Evolutionary conservation across 2,329 filamentous ascomycete genomes (phyloP).

Genomic region (Stemphylium vesicarium): DNA sequence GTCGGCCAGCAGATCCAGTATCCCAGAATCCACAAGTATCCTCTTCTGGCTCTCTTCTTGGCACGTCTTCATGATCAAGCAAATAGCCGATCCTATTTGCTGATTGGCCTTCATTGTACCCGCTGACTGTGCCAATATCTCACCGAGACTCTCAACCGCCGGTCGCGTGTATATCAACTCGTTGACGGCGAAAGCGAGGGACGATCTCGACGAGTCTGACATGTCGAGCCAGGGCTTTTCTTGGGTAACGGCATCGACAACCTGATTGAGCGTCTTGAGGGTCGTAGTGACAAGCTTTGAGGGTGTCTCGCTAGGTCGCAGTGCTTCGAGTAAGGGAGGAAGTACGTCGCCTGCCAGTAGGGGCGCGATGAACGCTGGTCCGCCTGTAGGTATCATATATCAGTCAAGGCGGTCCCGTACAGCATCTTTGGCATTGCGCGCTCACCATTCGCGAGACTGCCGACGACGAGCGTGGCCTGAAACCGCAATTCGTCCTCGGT

Average conservation of each 20-base stretch:
- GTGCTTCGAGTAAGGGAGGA: slow-evolving; percentile 71
- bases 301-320: slow-evolving; percentile 70
- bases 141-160: slow-evolving; percentile 67
- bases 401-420: slow-evolving; percentile 19
- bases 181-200: slow-evolving; percentile 42
- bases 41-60: slow-evolving; percentile 72
- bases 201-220: slow-evolving; percentile 64
- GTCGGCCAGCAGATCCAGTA: slow-evolving; percentile 79
- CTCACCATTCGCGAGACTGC: slow-evolving; percentile 83
- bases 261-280: slow-evolving; percentile 74
- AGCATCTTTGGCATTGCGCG: slow-evolving; percentile 4
- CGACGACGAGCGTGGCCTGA: slow-evolving; percentile 83
- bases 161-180: slow-evolving; percentile 65
- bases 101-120: slow-evolving; percentile 61
- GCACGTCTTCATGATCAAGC: slow-evolving; percentile 68
- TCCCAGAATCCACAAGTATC: slow-evolving; percentile 71
- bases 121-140: slow-evolving; percentile 68
- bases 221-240: slow-evolving; percentile 59
- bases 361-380: slow-evolving; percentile 77
- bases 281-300: slow-evolving; percentile 73
- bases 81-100: slow-evolving; percentile 67
- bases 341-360: slow-evolving; percentile 72
- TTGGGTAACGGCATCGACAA: slow-evolving; percentile 69
- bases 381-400: slow-evolving; percentile 61
- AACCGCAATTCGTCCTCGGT: slow-evolving; percentile 73